Evolutionary conservation across 768 basidiomycete species (phyloP), one percentile per base, ranked within the genome.

Genomic region (Paxillus rubicundulus): DNA sequence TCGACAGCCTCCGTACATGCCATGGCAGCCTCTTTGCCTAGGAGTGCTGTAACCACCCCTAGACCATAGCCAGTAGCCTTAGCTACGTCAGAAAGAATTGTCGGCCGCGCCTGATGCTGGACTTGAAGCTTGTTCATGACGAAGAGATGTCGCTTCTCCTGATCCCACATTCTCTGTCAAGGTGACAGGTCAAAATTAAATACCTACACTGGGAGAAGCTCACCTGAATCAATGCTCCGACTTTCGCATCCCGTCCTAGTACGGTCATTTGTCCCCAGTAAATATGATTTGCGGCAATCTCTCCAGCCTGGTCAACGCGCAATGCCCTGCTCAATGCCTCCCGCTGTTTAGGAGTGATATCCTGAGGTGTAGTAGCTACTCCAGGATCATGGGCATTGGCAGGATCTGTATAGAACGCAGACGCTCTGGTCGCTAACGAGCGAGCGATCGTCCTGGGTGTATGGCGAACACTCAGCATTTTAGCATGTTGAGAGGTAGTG

Each of bases 1-100:
- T 98, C 95, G 17, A 98, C 94, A 0, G 95, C 95, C 69, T 98
- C 95, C 0, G 95, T 98, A 63, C 95, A 98, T 6, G 95, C 95
- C 95, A 98, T 98, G 1, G 95, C 93, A 12, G 94, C 92, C 60
- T 97, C 88, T 64, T 84, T 88, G 34, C 95, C 89, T 81, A 96
- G 78, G 18, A 96, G 70, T 1, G 91, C 95, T 0, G 95, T 97
- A 0, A 74, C 79, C 5, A 86, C 86, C 5, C 95, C 95, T 8
- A 98, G 74, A 4, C 88, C 87, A 65, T 89, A 95, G 5, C 94
- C 94, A 46, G 86, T 87, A 5, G 82, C 82, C 65, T 93, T 91
- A 57, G 95, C 96, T 5, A 92, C 77, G 33, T 92, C 89, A 51
- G 84, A 85, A 39, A 98, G 77, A 2, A 87, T 59, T 0, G 95